A percentile compares a stretch with the other conserved stretches of the same genome.
Conservation (phyloP, 1,284 basidiomycete species). For the Sporisorium reilianum region DNA sequence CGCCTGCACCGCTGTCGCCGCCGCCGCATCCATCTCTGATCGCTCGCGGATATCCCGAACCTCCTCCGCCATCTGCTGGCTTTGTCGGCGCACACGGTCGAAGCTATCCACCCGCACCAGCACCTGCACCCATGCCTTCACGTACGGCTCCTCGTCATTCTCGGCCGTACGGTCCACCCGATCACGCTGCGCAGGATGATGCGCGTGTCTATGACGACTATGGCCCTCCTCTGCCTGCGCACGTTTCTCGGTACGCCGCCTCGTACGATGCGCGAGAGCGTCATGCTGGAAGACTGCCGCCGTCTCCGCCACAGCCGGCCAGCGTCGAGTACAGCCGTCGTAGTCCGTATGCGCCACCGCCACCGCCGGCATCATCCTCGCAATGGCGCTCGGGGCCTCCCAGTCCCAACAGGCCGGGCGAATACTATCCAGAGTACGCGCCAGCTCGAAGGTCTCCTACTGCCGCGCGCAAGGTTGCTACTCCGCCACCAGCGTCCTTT, state of each 20-base stretch:
- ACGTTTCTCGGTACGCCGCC: not conserved
- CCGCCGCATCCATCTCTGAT: slow-evolving; percentile 5
- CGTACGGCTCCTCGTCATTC: slow-evolving; percentile 14
- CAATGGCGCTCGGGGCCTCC: slow-evolving; percentile 25
- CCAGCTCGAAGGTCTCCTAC: slow-evolving; percentile 7
- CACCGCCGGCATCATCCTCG: slow-evolving; percentile 4
- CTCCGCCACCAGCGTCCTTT: slow-evolving; percentile 21
- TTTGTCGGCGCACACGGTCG: slow-evolving; percentile 11
- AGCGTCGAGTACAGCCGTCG: slow-evolving; percentile 10
- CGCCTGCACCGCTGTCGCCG: slow-evolving; percentile 16
- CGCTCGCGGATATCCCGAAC: slow-evolving; percentile 1
- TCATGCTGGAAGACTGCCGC: slow-evolving; percentile 1
- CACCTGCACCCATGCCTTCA: slow-evolving; percentile 9
- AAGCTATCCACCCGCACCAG: slow-evolving; percentile 9
- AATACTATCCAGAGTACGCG: slow-evolving; percentile 10
- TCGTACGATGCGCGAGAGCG: slow-evolving; percentile 22
- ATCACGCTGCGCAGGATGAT: slow-evolving; percentile 2
- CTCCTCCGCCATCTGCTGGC: not conserved
- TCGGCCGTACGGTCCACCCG: slow-evolving; percentile 16
- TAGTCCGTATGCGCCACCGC: not conserved
- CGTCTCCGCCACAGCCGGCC: slow-evolving; percentile 9
- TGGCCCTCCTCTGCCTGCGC: not conserved
- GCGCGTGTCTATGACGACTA: slow-evolving; percentile 19
- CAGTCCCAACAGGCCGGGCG: slow-evolving; percentile 18
- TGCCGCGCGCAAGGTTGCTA: slow-evolving; percentile 3